phyloP scores from a whole-genome alignment of 225 moss, liverwort and hornwort species.

The Straminergon stramineum region DNA sequence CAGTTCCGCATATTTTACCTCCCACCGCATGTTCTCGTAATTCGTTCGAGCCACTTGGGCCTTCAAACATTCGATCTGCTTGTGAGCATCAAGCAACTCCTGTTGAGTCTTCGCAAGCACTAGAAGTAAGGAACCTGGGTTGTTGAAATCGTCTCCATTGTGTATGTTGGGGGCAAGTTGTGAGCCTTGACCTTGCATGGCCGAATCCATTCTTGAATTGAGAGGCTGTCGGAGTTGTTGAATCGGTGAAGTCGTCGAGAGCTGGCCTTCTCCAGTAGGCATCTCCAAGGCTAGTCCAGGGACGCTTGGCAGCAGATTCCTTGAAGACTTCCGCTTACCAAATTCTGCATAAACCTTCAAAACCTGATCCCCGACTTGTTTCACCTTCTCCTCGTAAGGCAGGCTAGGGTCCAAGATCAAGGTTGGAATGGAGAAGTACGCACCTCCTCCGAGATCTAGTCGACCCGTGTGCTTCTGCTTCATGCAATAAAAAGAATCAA shows the following conservation, averaged over 20 bases:
- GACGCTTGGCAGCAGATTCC: fast-evolving
- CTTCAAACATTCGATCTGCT: not conserved
- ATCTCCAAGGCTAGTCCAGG: not conserved
- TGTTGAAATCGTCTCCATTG: not conserved
- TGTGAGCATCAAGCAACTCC: not conserved
- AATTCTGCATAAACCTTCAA: not conserved
- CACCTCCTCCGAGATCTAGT: not conserved
- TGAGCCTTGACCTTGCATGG: too few species aligned
- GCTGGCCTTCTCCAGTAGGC: not conserved
- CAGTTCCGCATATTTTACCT: not conserved
- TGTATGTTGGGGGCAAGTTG: too few species aligned
- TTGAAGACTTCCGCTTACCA: not conserved
- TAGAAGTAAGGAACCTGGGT: not conserved
- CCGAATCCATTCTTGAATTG: not conserved
- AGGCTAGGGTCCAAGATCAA: not conserved
- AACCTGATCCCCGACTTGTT: not conserved
- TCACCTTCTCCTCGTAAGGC: not conserved
- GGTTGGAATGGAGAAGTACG: not conserved
- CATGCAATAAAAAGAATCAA: not conserved
- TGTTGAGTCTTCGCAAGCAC: not conserved
- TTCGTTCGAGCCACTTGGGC: too few species aligned
- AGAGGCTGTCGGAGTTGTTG: not conserved
- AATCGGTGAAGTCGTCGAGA: not conserved
- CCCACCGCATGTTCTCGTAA: not conserved
- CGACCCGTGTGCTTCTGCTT: not conserved